Evolutionary conservation across 2,329 filamentous ascomycete genomes (phyloP).

Genomic region (Botrytis elliptica): DNA sequence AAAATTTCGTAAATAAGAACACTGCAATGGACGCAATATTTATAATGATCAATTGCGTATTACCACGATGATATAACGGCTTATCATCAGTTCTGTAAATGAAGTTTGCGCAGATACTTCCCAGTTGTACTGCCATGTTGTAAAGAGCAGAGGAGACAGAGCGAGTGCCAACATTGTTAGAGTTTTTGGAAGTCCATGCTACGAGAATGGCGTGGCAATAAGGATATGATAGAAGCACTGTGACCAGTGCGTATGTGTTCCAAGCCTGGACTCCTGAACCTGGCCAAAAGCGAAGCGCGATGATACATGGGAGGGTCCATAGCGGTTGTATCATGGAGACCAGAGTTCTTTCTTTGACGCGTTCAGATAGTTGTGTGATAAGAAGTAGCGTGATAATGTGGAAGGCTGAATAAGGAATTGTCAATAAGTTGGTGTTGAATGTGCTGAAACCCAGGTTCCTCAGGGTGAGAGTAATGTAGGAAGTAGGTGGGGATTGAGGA

Average conservation of each 20-base stretch:
- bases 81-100: slow-evolving; percentile 52
- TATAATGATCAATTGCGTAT: slow-evolving; percentile 55
- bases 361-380: slow-evolving; percentile 47
- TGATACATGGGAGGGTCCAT: slow-evolving; percentile 45
- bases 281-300: slow-evolving; percentile 39
- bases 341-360: slow-evolving; percentile 42
- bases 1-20: slow-evolving; percentile 51
- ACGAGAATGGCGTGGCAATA: slow-evolving; percentile 38
- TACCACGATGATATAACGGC: slow-evolving; percentile 57
- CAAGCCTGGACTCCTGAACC: slow-evolving; percentile 34
- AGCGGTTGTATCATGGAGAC: slow-evolving; percentile 41
- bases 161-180: slow-evolving; percentile 60
- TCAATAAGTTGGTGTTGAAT: slow-evolving; percentile 48
- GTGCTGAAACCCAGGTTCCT: slow-evolving; percentile 35
- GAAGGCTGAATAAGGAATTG: slow-evolving; percentile 47
- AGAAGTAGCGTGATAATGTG: slow-evolving; percentile 48
- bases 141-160: slow-evolving; percentile 63
- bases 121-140: slow-evolving; percentile 50
- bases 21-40: slow-evolving; percentile 46
- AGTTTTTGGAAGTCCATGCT: slow-evolving; percentile 54
- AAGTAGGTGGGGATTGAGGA: slow-evolving; percentile 47
- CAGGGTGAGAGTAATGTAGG: slow-evolving; percentile 56
- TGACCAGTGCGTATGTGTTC: slow-evolving; percentile 42
- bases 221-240: slow-evolving; percentile 34
- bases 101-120: slow-evolving; percentile 41